A percentile compares a stretch with the other conserved stretches of the same genome.
Conservation (phyloP, 140 eudicot genomes). For the Oenanthe javanica region DNA sequence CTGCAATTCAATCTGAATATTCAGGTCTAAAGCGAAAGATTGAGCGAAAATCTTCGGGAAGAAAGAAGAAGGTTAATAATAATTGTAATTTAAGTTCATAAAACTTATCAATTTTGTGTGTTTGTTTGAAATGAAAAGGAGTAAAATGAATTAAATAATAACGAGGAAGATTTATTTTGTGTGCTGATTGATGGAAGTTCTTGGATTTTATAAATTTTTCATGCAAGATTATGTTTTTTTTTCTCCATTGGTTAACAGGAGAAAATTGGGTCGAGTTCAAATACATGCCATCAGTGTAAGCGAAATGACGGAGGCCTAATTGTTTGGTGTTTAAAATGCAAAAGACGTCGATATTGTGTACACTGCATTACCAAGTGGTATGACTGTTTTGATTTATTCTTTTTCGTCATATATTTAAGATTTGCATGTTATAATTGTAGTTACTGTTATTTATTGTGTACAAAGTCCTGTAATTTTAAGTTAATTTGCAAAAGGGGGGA, state of each 20-base stretch:
- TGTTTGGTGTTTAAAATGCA: neutral
- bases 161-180: too few species aligned
- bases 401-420: neutral
- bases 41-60: too few species aligned
- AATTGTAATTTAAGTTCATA: too few species aligned
- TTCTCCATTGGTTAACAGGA: neutral
- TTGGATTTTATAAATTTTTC: too few species aligned
- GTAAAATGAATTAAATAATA: too few species aligned
- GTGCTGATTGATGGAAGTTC: too few species aligned
- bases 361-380: conserved; percentile 33
- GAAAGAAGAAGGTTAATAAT: too few species aligned
- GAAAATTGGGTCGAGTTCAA: neutral
- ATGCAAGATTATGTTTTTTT: too few species aligned
- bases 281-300: neutral
- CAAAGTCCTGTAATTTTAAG: neutral
- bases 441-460: neutral
- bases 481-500: neutral
- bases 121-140: neutral
- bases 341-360: neutral
- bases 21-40: too few species aligned
- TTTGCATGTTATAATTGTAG: neutral
- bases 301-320: neutral
- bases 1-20: too few species aligned
- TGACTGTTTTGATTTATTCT: conserved; percentile 3
- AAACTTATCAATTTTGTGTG: too few species aligned